Evolutionary conservation across 805 yeast genomes (phyloP).

Genomic region (Lipomyces yamanashiensis): DNA sequence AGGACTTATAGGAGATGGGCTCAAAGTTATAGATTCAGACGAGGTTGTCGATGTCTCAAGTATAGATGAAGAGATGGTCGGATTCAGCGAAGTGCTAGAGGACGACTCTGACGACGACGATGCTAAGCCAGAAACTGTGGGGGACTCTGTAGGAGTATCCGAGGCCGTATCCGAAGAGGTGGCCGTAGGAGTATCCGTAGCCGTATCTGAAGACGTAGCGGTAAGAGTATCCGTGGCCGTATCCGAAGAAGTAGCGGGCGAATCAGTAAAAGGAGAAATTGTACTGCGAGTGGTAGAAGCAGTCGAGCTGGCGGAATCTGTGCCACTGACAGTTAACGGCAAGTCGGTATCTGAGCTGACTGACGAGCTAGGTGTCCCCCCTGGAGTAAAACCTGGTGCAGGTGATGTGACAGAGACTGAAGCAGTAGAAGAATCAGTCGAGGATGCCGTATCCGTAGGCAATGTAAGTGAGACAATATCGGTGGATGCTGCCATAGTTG

Average conservation of each 20-base stretch:
- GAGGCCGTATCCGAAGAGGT: neutral
- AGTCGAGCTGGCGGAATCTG: neutral
- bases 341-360: neutral
- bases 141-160: neutral
- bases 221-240: neutral
- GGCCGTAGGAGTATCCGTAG: neutral
- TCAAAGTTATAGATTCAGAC: neutral
- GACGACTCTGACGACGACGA: neutral
- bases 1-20: neutral
- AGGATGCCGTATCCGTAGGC: neutral
- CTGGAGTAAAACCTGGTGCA: too few species aligned
- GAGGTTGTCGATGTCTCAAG: neutral
- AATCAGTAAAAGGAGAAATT: neutral
- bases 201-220: neutral
- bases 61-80: too few species aligned
- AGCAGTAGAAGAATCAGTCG: neutral
- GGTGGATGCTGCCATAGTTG: neutral
- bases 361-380: too few species aligned
- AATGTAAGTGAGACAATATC: neutral
- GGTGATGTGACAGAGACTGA: neutral
- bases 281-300: neutral
- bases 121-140: neutral
- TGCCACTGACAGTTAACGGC: constrained; percentile 1
- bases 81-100: too few species aligned
- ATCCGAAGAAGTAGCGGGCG: too few species aligned